Base-by-base conservation (phyloP, 768 basidiomycete genomes). In the Suillus plorans region DNA sequence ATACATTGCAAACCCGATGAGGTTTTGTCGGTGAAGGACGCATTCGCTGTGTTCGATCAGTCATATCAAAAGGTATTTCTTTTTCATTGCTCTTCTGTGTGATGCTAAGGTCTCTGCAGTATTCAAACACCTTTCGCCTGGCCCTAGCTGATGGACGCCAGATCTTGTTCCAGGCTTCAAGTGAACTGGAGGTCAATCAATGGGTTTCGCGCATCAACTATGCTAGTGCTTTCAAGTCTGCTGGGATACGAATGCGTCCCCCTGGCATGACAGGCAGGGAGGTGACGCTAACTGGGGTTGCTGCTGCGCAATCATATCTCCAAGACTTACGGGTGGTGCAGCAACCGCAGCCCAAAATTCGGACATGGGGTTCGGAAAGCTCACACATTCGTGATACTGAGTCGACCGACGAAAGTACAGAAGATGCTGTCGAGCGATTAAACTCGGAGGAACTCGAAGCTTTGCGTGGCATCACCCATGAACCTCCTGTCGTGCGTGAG, bases 181-280 rank as follows among this genome's bases (percentile, higher is more conserved):
- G 85, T 69, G 88, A 89, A 65, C 75, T 79, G 52, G 92, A 95
- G 64, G 84, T 93, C 80, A 90, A 95, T 69, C 86, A 89, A 67
- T 99, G 97, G 97, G 88, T 99, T 67, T 84, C 90, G 16, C 82
- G 84, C 39, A 94, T 99, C 72, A 99, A 99, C 77, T 99, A 97
- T 73, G 95, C 95, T 3, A 90, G 94, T 64, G 82, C 93, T 6
- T 99, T 97, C 85, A 95, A 90, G 78, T 88, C 93, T 2, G 84
- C 88, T 18, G 90, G 90, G 12, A 81, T 98, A 44, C 83, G 86
- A 53, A 94, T 97, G 86, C 86, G 95, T 25, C 82, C 91, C 0
- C 77, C 84, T 14, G 86, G 84, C 20, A 86, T 94, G 82, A 85
- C 89, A 22, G 81, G 83, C 56, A 84, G 82, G 69, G 91, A 89